phyloP scores from a whole-genome alignment of 2,329 filamentous ascomycete genomes.

The Pseudogymnoascus verrucosus region DNA sequence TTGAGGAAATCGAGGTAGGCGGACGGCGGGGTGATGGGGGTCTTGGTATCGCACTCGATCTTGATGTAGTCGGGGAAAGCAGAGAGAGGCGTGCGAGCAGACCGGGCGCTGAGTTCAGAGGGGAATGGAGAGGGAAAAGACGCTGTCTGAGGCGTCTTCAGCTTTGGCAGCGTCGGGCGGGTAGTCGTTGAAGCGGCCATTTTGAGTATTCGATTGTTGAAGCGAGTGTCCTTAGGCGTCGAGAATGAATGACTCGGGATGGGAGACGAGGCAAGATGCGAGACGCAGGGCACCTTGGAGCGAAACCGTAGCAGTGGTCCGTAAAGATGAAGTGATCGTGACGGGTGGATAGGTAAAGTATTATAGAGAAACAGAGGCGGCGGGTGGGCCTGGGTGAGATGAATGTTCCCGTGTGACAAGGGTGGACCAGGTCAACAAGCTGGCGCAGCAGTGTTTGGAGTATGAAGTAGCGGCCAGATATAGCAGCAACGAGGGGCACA shows the following conservation, averaged over 20 bases:
- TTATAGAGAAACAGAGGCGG: constrained; percentile 2
- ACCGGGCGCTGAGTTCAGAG: constrained; percentile 48
- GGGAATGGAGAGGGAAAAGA: constrained; percentile 54
- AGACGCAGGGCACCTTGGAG: constrained; percentile 4
- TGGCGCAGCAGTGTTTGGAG: not conserved
- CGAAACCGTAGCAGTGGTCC: not conserved
- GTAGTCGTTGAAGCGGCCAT: constrained; percentile 1
- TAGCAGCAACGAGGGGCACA: not conserved
- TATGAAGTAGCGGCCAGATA: not conserved
- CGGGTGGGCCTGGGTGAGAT: not conserved
- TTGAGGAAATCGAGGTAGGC: constrained; percentile 93
- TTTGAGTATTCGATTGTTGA: not conserved
- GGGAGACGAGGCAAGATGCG: not conserved
- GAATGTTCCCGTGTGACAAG: not conserved
- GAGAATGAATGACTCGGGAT: not conserved
- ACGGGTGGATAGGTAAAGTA: not conserved
- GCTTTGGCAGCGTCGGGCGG: constrained; percentile 49
- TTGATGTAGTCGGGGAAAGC: constrained; percentile 58
- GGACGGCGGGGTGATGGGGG: constrained; percentile 81
- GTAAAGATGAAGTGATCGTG: not conserved
- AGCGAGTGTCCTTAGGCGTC: not conserved
- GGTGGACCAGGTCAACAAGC: not conserved
- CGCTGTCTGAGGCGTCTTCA: constrained; percentile 54
- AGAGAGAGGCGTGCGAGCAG: constrained; percentile 62
- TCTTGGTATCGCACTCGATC: constrained; percentile 59